Conservation (phyloP, 169 alveolate species). For the Haemoproteus tartakovskyi region DNA sequence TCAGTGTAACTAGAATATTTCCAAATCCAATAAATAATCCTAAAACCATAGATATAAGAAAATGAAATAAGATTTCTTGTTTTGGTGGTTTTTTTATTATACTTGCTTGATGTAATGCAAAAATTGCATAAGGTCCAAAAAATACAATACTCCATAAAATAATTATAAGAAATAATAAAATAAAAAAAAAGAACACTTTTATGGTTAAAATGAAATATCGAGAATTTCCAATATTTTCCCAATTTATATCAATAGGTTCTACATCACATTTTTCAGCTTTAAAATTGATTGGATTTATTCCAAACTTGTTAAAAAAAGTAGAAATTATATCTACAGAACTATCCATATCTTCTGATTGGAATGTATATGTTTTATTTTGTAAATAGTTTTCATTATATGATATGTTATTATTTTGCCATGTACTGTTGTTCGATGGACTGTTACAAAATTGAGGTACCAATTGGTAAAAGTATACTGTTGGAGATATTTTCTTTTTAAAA, state of each 20-base stretch:
- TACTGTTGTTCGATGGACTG: neutral
- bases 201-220: slow-evolving; percentile 1
- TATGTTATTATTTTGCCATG: neutral
- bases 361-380: neutral
- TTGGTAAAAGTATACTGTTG: neutral
- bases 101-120: slow-evolving; percentile 43
- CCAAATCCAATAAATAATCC: slow-evolving; percentile 71
- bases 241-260: slow-evolving; percentile 72
- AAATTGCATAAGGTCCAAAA: slow-evolving; percentile 75
- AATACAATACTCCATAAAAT: slow-evolving; percentile 67
- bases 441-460: neutral
- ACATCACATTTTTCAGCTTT: slow-evolving; percentile 54
- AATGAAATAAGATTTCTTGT: slow-evolving; percentile 8
- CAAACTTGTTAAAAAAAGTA: slow-evolving; percentile 1
- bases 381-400: neutral
- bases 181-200: slow-evolving; percentile 18
- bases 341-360: slow-evolving; percentile 55
- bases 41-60: slow-evolving; percentile 5
- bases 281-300: slow-evolving; percentile 12
- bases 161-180: slow-evolving; percentile 13
- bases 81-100: slow-evolving; percentile 2
- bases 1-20: slow-evolving; percentile 49
- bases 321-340: slow-evolving; percentile 1
- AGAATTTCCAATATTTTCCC: slow-evolving; percentile 65
- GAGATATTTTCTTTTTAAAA: neutral